These are phyloP conservation scores for Linum tenue DNA, from an alignment of 345 rosid species.

Conservation along the genomic window DNA sequence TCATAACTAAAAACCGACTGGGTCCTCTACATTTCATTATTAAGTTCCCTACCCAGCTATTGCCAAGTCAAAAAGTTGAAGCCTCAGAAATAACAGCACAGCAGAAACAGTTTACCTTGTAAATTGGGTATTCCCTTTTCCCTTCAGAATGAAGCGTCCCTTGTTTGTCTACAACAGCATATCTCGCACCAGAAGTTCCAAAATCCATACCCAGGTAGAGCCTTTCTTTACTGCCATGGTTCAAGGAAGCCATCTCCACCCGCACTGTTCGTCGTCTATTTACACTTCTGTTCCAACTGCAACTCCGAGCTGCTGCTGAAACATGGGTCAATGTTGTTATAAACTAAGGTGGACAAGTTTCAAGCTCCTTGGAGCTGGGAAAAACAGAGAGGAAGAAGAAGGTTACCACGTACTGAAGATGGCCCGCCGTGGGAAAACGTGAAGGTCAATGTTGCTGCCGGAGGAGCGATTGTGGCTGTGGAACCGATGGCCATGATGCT, in stretches of 20 bases:
- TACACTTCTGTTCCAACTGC: background rate
- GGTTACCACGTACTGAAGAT: constrained; percentile 2
- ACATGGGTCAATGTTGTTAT: background rate
- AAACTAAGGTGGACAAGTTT: background rate
- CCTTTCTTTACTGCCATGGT: constrained; percentile 18
- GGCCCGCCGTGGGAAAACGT: background rate
- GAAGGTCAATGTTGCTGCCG: background rate
- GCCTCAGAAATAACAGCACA: background rate
- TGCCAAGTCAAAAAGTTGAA: background rate
- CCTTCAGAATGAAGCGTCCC: constrained; percentile 55
- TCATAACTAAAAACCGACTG: background rate
- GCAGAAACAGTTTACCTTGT: constrained; percentile 30
- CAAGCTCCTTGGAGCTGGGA: background rate
- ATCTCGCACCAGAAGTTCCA: constrained; percentile 92
- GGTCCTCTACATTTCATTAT: background rate
- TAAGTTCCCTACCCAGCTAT: background rate
- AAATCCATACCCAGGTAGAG: constrained; percentile 90
- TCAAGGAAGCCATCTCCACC: constrained; percentile 22
- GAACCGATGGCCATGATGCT: background rate
- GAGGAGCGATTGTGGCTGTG: background rate
- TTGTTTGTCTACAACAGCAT: constrained; percentile 53
- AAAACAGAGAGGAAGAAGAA: background rate
- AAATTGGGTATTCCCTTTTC: constrained; percentile 53
- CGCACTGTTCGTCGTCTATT: constrained; percentile 10
- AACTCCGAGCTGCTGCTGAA: constrained; percentile 27